These are phyloP conservation scores for Candida mesenterica DNA, from an alignment of 1,139 yeast genomes.

Conservation along the genomic window DNA sequence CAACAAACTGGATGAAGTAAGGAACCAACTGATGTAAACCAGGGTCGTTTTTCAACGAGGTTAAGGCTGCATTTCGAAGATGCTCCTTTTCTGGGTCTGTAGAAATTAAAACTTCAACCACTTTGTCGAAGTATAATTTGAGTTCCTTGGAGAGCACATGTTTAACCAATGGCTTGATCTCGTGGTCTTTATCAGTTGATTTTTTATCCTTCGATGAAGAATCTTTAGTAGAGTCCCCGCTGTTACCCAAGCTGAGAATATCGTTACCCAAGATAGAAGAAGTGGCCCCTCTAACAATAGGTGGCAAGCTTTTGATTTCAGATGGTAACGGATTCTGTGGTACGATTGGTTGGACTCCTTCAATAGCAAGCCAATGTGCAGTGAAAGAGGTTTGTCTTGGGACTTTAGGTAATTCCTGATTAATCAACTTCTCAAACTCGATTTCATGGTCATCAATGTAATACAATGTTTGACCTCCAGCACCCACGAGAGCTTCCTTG, in stretches of 20 bases:
- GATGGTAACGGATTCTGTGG: slow-evolving; percentile 92
- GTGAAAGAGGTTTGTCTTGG: slow-evolving; percentile 91
- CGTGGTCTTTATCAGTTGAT: slow-evolving; percentile 56
- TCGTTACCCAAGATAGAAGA: slow-evolving; percentile 45
- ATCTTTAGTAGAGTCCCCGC: slow-evolving; percentile 16
- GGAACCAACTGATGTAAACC: slow-evolving; percentile 97
- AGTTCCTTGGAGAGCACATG: slow-evolving; percentile 94
- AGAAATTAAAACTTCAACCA: slow-evolving; percentile 72
- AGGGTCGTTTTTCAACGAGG: slow-evolving; percentile 84
- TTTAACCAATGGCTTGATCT: slow-evolving; percentile 90
- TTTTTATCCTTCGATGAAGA: slow-evolving; percentile 25
- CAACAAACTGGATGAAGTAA: slow-evolving; percentile 91
- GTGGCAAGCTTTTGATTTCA: slow-evolving; percentile 66
- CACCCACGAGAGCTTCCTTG: slow-evolving; percentile 82
- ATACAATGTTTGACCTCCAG: slow-evolving; percentile 87
- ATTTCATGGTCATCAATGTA: slow-evolving; percentile 89
- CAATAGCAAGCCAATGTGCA: slow-evolving; percentile 98
- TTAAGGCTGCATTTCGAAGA: slow-evolving; percentile 74
- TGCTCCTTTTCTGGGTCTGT: slow-evolving; percentile 58
- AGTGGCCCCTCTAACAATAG: slow-evolving; percentile 71
- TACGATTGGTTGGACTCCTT: slow-evolving; percentile 97
- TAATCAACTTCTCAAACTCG: slow-evolving; percentile 90
- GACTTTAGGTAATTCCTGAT: slow-evolving; percentile 92
- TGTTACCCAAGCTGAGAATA: slow-evolving; percentile 29
- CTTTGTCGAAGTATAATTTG: slow-evolving; percentile 89